Evolutionary conservation across 2,329 filamentous ascomycete species (phyloP).

Genomic region (Fusarium subtropicale): DNA sequence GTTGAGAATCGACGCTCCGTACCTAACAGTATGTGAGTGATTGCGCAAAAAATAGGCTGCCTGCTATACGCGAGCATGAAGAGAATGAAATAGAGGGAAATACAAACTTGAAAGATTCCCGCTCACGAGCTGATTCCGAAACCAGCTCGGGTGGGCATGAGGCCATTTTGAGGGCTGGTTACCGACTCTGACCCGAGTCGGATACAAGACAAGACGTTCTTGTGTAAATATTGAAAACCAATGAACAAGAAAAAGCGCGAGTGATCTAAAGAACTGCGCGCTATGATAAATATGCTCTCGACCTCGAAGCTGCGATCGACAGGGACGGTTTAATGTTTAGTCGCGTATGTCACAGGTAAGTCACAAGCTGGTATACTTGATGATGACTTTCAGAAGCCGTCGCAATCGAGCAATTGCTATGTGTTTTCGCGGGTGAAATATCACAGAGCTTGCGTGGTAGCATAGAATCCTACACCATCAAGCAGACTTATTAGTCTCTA

Average conservation of each 20-base stretch:
- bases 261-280: neutral
- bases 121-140: slow-evolving; percentile 29
- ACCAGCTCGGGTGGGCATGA: slow-evolving; percentile 19
- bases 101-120: slow-evolving; percentile 37
- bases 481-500: neutral
- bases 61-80: neutral
- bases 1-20: slow-evolving; percentile 29
- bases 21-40: slow-evolving; percentile 14
- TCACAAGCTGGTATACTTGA: neutral
- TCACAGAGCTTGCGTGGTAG: neutral
- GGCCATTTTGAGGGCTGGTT: slow-evolving; percentile 6
- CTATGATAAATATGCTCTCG: neutral
- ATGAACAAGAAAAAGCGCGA: neutral
- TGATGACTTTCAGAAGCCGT: neutral
- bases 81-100: neutral
- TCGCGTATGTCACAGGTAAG: neutral
- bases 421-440: neutral
- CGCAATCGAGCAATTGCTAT: neutral
- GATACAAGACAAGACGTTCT: neutral
- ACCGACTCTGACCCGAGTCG: neutral
- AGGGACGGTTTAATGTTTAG: neutral
- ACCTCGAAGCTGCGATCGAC: slow-evolving; percentile 4
- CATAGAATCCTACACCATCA: slow-evolving; percentile 4
- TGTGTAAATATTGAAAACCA: neutral
- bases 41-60: neutral